phyloP scores from a whole-genome alignment of 2,329 filamentous ascomycete genomes.

The Byssothecium circinans region DNA sequence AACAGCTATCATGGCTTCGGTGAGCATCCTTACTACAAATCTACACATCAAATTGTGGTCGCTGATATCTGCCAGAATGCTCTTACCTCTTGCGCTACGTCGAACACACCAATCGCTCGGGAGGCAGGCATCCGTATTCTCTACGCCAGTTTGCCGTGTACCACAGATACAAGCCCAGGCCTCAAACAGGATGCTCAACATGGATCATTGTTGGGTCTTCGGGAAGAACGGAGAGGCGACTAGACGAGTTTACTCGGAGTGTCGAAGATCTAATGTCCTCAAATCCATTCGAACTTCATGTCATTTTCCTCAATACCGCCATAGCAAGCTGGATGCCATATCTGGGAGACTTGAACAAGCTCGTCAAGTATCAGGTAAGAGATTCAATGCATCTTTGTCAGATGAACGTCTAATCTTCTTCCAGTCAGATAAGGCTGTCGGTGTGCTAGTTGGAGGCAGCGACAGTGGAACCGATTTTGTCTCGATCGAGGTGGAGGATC shows the following conservation, averaged over 20 bases:
- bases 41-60: neutral
- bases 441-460: constrained; percentile 10
- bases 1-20: constrained; percentile 19
- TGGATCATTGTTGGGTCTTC: constrained; percentile 17
- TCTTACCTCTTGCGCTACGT: constrained; percentile 15
- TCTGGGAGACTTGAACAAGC: constrained; percentile 12
- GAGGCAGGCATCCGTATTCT: constrained; percentile 15
- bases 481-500: constrained; percentile 18
- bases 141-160: constrained; percentile 19
- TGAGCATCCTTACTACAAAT: constrained; percentile 1
- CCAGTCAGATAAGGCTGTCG: constrained; percentile 20
- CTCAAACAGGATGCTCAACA: constrained; percentile 7
- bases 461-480: constrained; percentile 11
- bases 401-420: neutral
- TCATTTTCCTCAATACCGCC: constrained; percentile 21
- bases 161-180: constrained; percentile 16
- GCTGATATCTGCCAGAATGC: constrained; percentile 9
- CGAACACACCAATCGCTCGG: constrained; percentile 13
- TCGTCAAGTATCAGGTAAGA: constrained; percentile 11
- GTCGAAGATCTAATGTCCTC: constrained; percentile 7
- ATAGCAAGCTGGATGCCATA: constrained; percentile 24
- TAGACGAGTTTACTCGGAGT: constrained; percentile 11
- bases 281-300: constrained; percentile 29
- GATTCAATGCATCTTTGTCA: neutral
- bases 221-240: constrained; percentile 7